phyloP scores from a whole-genome alignment of 441 rosid genomes.

The Pelargonium cotyledonis region DNA sequence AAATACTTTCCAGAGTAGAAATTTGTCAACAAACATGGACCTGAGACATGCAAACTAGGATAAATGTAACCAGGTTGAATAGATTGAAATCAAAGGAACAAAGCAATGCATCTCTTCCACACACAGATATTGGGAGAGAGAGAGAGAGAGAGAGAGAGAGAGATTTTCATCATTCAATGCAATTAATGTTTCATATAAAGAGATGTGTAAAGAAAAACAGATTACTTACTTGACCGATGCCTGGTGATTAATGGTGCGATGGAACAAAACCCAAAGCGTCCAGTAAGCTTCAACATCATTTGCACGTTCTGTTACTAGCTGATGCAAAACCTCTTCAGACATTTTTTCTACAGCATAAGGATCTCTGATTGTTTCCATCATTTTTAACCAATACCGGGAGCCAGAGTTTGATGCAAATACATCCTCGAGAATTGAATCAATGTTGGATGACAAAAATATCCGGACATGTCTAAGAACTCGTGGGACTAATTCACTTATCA shows the following conservation, averaged over 20 bases:
- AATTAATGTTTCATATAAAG: not conserved
- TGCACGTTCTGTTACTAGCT: conserved; percentile 48
- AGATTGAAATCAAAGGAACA: not conserved
- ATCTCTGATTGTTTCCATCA: conserved; percentile 69
- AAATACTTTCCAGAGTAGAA: conserved; percentile 91
- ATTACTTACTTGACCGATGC: conserved; percentile 59
- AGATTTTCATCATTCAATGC: conserved; percentile 1
- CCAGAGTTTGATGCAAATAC: conserved; percentile 38
- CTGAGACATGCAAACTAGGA: conserved; percentile 33
- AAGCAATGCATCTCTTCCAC: not conserved
- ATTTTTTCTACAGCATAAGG: conserved; percentile 69
- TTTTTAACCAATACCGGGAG: conserved; percentile 54
- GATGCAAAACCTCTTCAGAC: conserved; percentile 72
- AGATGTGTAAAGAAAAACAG: conserved; percentile 11
- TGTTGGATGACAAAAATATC: conserved; percentile 41
- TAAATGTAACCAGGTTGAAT: not conserved
- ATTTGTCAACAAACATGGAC: conserved; percentile 75
- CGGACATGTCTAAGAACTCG: conserved; percentile 52
- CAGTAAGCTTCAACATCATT: conserved; percentile 83
- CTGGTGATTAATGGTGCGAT: conserved; percentile 35
- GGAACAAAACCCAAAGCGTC: conserved; percentile 72
- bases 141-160: conserved; percentile 11
- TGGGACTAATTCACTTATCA: conserved; percentile 58
- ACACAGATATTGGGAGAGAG: not conserved
- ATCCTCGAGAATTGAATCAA: conserved; percentile 32